These are phyloP conservation scores for Lasiodiplodia theobromae DNA, from an alignment of 2,329 filamentous ascomycete genomes.

Conservation along the genomic window DNA sequence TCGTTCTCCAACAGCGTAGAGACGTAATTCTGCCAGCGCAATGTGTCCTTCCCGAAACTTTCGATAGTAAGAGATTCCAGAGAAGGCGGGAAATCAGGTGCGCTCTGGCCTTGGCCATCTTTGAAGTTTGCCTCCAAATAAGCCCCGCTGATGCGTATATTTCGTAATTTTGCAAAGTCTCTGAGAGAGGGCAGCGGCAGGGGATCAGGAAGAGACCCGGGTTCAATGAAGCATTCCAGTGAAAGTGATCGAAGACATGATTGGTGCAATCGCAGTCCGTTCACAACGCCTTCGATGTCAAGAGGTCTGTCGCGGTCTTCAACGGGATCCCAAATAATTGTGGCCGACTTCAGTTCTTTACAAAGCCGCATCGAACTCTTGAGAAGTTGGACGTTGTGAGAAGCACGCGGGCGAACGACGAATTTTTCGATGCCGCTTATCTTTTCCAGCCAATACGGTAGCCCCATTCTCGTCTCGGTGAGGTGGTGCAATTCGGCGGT, in stretches of 20 bases:
- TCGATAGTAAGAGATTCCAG: constrained; percentile 1
- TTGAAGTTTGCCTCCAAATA: not conserved
- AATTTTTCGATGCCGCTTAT: not conserved
- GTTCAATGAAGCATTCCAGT: not conserved
- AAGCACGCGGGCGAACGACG: not conserved
- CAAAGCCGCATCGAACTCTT: not conserved
- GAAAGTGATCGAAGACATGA: not conserved
- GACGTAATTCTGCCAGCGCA: not conserved
- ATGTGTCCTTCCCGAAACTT: not conserved
- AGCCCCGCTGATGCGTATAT: not conserved
- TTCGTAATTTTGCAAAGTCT: not conserved
- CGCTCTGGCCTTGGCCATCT: not conserved
- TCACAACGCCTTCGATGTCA: not conserved
- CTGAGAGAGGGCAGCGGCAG: not conserved
- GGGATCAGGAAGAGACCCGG: not conserved
- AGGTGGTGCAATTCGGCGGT: not conserved
- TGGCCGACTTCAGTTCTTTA: not conserved
- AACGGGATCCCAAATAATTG: not conserved
- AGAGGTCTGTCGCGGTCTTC: not conserved
- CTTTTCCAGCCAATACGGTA: not conserved
- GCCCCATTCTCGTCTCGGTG: not conserved
- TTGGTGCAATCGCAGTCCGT: not conserved
- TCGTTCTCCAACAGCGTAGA: not conserved
- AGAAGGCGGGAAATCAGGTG: not conserved
- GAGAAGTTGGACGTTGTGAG: not conserved